These are phyloP conservation scores for Hibiscus mutabilis DNA, from an alignment of 345 rosid genomes.

Conservation along the genomic window DNA sequence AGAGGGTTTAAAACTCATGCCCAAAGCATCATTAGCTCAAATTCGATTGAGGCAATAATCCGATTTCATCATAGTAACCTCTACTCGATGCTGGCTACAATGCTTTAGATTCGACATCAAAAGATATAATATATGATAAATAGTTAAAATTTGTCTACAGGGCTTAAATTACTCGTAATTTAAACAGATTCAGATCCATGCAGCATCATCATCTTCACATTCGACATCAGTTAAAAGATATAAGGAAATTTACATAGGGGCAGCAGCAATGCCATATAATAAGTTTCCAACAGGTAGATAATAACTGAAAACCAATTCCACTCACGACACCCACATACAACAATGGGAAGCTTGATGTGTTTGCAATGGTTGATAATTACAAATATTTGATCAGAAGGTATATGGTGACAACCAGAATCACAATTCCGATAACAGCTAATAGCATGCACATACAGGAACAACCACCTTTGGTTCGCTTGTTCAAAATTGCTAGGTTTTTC, in stretches of 20 bases:
- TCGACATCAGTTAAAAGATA: not conserved
- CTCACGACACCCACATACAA: not conserved
- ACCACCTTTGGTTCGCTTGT: not conserved
- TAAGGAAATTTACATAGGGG: not conserved
- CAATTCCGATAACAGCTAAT: not conserved
- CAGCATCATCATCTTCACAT: slow-evolving; percentile 6
- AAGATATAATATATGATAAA: not conserved
- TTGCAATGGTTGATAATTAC: not conserved
- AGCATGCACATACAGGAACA: not conserved
- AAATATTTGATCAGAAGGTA: not conserved
- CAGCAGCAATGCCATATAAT: too few species aligned
- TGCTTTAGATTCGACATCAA: not conserved
- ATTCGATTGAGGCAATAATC: not conserved
- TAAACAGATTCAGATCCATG: too few species aligned
- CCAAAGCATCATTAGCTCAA: too few species aligned
- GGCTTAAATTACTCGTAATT: not conserved
- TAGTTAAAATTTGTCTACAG: not conserved
- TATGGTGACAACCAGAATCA: not conserved
- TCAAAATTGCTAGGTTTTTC: not conserved
- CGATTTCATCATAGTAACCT: not conserved
- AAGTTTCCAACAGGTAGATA: not conserved
- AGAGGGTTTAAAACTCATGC: too few species aligned
- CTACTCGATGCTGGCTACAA: not conserved
- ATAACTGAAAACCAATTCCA: not conserved
- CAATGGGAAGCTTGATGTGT: not conserved